These are phyloP conservation scores for Leccinum pellstonianum DNA, from an alignment of 768 basidiomycete genomes.

Conservation along the genomic window DNA sequence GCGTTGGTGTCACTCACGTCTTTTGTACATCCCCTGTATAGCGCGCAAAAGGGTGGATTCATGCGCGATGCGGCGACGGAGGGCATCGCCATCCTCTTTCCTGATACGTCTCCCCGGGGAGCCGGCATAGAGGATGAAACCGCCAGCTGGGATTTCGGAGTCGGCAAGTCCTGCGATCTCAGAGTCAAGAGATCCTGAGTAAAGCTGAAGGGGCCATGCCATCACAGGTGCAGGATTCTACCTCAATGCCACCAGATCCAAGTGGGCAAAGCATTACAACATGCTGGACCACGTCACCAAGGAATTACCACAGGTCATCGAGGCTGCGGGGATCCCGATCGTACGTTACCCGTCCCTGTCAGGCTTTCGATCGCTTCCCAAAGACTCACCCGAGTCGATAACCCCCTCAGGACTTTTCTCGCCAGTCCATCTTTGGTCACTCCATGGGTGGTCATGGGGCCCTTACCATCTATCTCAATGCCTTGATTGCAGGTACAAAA, in stretches of 20 bases:
- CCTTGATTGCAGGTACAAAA: conserved; percentile 48
- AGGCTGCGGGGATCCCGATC: conserved; percentile 71
- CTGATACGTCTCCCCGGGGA: conserved; percentile 94
- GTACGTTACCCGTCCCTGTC: conserved; percentile 42
- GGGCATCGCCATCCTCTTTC: conserved; percentile 85
- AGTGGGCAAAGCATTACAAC: conserved; percentile 74
- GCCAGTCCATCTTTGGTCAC: conserved; percentile 92
- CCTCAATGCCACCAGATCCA: conserved; percentile 80
- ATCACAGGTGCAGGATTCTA: conserved; percentile 85
- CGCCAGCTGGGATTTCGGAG: conserved; percentile 87
- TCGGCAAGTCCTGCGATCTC: conserved; percentile 44
- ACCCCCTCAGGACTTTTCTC: conserved; percentile 65
- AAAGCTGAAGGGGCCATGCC: conserved; percentile 2
- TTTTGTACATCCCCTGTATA: conserved; percentile 28
- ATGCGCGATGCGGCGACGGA: conserved; percentile 81
- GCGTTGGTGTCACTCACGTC: neutral
- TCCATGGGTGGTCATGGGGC: conserved; percentile 99
- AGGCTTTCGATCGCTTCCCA: neutral
- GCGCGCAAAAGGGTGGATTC: conserved; percentile 93
- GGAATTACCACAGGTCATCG: conserved; percentile 81
- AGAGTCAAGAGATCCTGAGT: neutral
- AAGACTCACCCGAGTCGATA: neutral
- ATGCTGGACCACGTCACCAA: conserved; percentile 84
- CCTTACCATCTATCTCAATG: conserved; percentile 82
- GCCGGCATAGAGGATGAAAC: conserved; percentile 83